Evolutionary conservation across 2,329 filamentous ascomycete genomes (phyloP), one percentile per base, ranked within the genome.

Genomic region (Diaporthe citri): DNA sequence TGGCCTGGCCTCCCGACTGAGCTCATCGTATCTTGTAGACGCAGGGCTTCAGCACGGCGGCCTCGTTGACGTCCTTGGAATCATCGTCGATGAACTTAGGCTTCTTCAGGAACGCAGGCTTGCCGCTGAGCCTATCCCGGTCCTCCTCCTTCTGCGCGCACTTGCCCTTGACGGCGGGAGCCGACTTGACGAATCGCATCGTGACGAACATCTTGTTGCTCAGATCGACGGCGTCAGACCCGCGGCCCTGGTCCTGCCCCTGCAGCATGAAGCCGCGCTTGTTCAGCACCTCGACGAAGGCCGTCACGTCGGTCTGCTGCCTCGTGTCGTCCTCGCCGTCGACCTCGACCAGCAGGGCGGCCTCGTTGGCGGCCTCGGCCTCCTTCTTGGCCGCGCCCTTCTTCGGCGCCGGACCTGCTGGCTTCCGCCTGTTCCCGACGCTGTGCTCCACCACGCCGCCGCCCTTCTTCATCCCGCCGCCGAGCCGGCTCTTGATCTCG

Each of bases 141-240:
- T 85, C 87, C 79, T 92, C 93, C 79, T 91, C 90, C 7, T 86
- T 86, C 7, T 91, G 90, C 20, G 88, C 90, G 77, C 93, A 91
- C 86, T 97, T 97, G 34, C 95, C 95, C 82, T 92, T 93, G 2
- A 88, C 88, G 0, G 96, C 93, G 59, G 91, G 86, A 28, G 91
- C 91, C n/a, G 90, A 91, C 86, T 98, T 99, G 80, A 96, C 88
- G 84, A 99, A 99, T 79, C 93, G 92, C 95, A 99, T 96, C 86
- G 93, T 95, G 79, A 98, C 96, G 86, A 99, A 99, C 97, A 99
- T 99, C 86, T 94, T 97, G 86, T 99, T 99, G 73, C 90, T 90
- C 80, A 97, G 86, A 85, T 99, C 95, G 13, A 97, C 88, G 0
- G 93, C 90, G 62, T 83, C 81, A 34, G 83, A 84, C 77, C 86